Conservation (phyloP, 768 basidiomycete species). For the Suillus brevipes region DNA sequence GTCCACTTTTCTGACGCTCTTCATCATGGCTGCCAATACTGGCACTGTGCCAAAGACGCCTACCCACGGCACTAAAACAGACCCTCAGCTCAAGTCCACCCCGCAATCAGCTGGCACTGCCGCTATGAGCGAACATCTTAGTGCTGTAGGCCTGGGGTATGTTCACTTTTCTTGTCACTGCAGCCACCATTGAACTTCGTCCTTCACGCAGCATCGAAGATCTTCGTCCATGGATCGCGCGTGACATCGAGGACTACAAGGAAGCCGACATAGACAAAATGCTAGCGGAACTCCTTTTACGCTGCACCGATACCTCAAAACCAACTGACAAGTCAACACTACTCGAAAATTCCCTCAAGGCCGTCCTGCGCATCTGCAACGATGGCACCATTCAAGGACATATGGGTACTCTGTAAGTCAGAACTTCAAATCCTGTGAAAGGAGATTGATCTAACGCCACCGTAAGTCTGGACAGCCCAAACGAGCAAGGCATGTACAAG, state of each 20-base stretch:
- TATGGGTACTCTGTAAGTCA: background rate
- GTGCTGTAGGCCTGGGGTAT: background rate
- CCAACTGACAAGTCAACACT: slow-evolving; percentile 1
- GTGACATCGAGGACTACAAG: background rate
- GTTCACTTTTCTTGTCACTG: background rate
- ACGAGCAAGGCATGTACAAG: background rate
- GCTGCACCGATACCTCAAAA: background rate
- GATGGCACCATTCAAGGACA: background rate
- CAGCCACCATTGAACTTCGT: background rate
- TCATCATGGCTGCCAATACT: background rate
- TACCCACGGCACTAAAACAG: background rate
- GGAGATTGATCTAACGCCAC: background rate
- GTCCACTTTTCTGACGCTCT: background rate
- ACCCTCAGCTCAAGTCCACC: background rate
- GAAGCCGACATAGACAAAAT: background rate
- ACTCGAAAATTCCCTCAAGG: background rate
- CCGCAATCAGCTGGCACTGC: slow-evolving; percentile 1
- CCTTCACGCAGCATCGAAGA: background rate
- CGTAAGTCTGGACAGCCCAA: background rate
- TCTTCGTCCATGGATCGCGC: background rate
- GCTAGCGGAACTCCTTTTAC: slow-evolving; percentile 2
- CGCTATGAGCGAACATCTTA: background rate
- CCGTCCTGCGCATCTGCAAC: slow-evolving; percentile 6
- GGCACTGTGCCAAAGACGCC: background rate
- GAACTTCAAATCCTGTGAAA: background rate